Conservation (phyloP, 805 yeast genomes). For the Yamadazyma nakazawae region DNA sequence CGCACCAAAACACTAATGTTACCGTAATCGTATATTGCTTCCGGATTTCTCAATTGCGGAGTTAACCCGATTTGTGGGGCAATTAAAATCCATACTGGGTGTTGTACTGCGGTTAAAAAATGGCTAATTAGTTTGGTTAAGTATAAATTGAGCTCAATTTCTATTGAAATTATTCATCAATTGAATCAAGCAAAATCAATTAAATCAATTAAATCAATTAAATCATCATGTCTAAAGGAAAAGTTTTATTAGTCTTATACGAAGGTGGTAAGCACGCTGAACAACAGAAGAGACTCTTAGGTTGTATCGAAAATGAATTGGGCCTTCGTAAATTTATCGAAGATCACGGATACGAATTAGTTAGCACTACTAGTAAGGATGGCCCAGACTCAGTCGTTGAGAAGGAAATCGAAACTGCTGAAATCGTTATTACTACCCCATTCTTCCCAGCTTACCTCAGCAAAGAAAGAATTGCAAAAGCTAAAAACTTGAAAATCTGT, state of each 20-base stretch:
- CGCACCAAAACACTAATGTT: background rate
- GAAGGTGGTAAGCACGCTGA: conserved; percentile 56
- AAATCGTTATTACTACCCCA: conserved; percentile 76
- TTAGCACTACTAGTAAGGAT: conserved; percentile 68
- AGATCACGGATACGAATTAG: conserved; percentile 61
- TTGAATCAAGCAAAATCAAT: background rate
- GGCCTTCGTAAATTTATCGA: conserved; percentile 67
- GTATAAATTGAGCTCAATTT: conserved; percentile 1
- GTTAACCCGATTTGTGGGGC: conserved; percentile 6
- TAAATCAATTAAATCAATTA: background rate
- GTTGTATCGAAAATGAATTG: conserved; percentile 71
- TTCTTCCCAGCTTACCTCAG: conserved; percentile 79
- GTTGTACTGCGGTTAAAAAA: conserved; percentile 7
- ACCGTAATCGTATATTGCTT: background rate
- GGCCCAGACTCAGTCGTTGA: conserved; percentile 58
- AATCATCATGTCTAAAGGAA: conserved; percentile 24
- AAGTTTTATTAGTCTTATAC: conserved; percentile 56
- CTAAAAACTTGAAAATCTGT: conserved; percentile 65
- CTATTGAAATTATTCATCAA: background rate
- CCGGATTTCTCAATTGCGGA: conserved; percentile 2
- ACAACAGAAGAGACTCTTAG: conserved; percentile 60
- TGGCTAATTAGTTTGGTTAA: conserved; percentile 3
- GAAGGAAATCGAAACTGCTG: conserved; percentile 65
- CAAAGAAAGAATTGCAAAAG: conserved; percentile 61
- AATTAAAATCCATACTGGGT: background rate